Base-by-base conservation (phyloP, 148 eudicot genomes). In the Camellia granthamiana region DNA sequence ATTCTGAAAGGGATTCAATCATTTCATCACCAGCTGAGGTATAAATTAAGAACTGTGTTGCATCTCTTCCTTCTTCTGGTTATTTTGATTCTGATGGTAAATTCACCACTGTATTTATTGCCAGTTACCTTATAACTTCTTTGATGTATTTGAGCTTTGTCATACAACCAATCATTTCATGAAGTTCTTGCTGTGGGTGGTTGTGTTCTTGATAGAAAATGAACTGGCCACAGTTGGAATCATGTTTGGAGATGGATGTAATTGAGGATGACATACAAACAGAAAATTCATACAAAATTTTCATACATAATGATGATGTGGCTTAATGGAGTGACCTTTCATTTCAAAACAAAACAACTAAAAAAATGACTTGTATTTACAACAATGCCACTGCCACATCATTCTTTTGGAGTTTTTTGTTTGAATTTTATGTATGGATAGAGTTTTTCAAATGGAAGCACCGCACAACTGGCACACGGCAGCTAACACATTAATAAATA, bases 1-100 rank as follows among this genome's bases (percentile, higher is more conserved):
- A 21, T 77, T 73, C 83, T 54, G 89, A 86, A 52, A 85, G 92
- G 89, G 91, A 88, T 44, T 84, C 87, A 42, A 64, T 88, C 68
- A 46, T 79, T 78, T 79, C 84, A 38, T 81, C 87, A 58, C 80
- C 89, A 55, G 41, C 88, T 59, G 88, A 90, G 91, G 87, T 87
- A 85, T 70, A 42, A 46, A 51, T 64, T 52, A 19, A 30, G 41
- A 41, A 15, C 41, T 14, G 8, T 56, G 4, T 77, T 15, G 72
- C 5, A 8, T 52, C 38, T 18, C 46, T 5, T n/a, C 62, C 62
- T 51, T 38, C 21, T 66, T 54, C 16, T 78, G 63, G 51, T n/a
- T 52, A 51, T 78, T 41, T 14, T 2, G 23, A 3, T 61, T n/a
- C 41, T 23, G 56, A 60, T 41, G 52, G 47, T 69, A 10, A 43